Conservation (phyloP, 495 filamentous ascomycete species). For the Diplogelasinospora grovesii region DNA sequence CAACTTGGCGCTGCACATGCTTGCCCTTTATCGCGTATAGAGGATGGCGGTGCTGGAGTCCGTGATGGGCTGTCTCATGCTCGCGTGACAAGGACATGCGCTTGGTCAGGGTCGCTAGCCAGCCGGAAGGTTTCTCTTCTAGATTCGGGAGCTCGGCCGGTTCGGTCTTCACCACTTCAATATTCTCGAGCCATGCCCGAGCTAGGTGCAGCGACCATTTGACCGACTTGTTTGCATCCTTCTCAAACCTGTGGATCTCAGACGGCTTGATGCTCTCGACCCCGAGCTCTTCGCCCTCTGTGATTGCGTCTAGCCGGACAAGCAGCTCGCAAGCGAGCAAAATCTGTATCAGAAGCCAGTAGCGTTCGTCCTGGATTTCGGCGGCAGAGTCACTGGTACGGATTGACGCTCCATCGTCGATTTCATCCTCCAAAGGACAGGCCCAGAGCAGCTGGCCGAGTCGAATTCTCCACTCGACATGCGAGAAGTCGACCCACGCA, state of each 20-base stretch:
- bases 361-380: conserved; percentile 49
- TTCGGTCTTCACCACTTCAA: conserved; percentile 45
- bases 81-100: conserved; percentile 40
- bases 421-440: conserved; percentile 44
- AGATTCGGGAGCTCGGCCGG: conserved; percentile 21
- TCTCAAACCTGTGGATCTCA: conserved; percentile 58
- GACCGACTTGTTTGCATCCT: conserved; percentile 57
- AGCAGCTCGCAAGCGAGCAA: conserved; percentile 71
- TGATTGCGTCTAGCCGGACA: conserved; percentile 65
- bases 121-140: conserved; percentile 33
- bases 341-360: conserved; percentile 76
- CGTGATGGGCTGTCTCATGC: conserved; percentile 23
- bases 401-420: conserved; percentile 38
- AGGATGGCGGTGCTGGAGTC: conserved; percentile 25
- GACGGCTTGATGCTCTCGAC: conserved; percentile 44
- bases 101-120: conserved; percentile 48
- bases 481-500: conserved; percentile 72
- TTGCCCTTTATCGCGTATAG: conserved; percentile 37
- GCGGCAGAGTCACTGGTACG: conserved; percentile 32
- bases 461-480: conserved; percentile 72
- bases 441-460: conserved; percentile 81
- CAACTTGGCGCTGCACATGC: conserved; percentile 44
- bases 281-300: conserved; percentile 49
- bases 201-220: conserved; percentile 77
- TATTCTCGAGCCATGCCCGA: conserved; percentile 69